A percentile compares a stretch with the other conserved stretches of the same genome.
Conservation (phyloP, 2,329 filamentous ascomycete genomes). For the Penicillium sclerotigenum region DNA sequence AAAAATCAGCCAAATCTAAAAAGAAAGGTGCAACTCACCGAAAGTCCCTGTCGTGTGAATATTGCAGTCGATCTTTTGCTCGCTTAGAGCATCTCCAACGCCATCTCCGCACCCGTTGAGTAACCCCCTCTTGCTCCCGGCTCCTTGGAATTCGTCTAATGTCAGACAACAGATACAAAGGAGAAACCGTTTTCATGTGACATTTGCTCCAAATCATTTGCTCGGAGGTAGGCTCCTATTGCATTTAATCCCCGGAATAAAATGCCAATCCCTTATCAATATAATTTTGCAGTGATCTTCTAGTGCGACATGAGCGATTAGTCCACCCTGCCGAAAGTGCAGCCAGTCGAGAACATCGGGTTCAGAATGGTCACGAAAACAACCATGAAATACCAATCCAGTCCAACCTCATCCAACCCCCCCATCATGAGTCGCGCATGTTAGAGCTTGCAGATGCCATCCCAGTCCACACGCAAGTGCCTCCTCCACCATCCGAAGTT, state of each 20-base stretch:
- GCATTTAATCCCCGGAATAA: background rate
- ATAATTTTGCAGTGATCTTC: constrained; percentile 41
- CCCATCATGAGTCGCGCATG: constrained; percentile 44
- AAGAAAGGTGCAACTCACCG: constrained; percentile 44
- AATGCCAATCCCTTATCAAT: constrained; percentile 23
- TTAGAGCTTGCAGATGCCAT: constrained; percentile 46
- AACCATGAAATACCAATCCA: constrained; percentile 35
- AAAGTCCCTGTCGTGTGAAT: constrained; percentile 49
- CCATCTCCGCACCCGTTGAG: constrained; percentile 51
- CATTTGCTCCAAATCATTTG: constrained; percentile 50
- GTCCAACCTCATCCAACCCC: constrained; percentile 37
- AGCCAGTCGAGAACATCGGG: constrained; percentile 39
- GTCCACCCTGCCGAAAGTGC: constrained; percentile 46
- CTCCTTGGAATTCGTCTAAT: constrained; percentile 20
- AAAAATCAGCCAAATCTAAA: constrained; percentile 37
- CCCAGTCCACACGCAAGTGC: constrained; percentile 39
- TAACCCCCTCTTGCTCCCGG: constrained; percentile 30
- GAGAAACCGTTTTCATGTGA: constrained; percentile 52
- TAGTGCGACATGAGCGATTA: constrained; percentile 50
- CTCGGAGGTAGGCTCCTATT: constrained; percentile 38
- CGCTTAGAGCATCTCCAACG: constrained; percentile 51
- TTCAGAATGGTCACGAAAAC: constrained; percentile 25
- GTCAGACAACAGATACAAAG: constrained; percentile 43
- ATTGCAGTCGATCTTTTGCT: constrained; percentile 49
- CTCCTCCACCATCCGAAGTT: constrained; percentile 36